A percentile compares a stretch with the other conserved stretches of the same genome.
These are phyloP conservation scores for Artemisia argyi DNA, from an alignment of 129 eudicot genomes.

Conservation along the genomic window DNA sequence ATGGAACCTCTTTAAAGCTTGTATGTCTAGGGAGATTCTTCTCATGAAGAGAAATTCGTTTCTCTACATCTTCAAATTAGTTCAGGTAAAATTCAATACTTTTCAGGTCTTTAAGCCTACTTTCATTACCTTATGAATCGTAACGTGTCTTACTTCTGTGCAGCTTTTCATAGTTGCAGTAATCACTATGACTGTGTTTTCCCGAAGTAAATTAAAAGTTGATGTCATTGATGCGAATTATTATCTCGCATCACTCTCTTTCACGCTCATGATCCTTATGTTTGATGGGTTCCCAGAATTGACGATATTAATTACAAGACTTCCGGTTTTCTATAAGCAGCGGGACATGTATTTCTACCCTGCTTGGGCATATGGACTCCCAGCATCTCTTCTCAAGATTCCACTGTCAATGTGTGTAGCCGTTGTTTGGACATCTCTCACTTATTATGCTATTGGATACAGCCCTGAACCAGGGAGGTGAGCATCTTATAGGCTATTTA, in stretches of 20 bases:
- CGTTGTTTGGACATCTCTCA: conserved; percentile 55
- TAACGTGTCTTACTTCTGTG: conserved; percentile 1
- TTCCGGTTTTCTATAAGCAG: conserved; percentile 67
- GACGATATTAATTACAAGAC: conserved; percentile 59
- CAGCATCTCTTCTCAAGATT: conserved; percentile 67
- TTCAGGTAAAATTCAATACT: conserved; percentile 26
- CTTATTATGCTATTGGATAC: conserved; percentile 66
- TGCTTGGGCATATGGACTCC: conserved; percentile 78
- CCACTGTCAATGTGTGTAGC: conserved; percentile 57
- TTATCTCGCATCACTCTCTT: conserved; percentile 66
- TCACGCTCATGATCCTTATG: conserved; percentile 50
- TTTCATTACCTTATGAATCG: too few species aligned
- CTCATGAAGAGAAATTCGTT: conserved; percentile 54
- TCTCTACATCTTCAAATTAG: conserved; percentile 38
- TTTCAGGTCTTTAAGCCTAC: too few species aligned
- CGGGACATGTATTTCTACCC: conserved; percentile 72
- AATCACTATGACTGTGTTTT: conserved; percentile 59
- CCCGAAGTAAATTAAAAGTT: conserved; percentile 49
- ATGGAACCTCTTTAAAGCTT: conserved; percentile 47
- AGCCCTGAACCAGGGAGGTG: conserved; percentile 71
- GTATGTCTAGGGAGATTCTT: conserved; percentile 51
- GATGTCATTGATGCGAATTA: conserved; percentile 53
- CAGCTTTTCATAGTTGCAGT: conserved; percentile 57
- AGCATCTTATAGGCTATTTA: conserved; percentile 16
- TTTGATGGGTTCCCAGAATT: conserved; percentile 71